Base-by-base conservation (phyloP, 495 filamentous ascomycete species). In the Aspergillus olivimuriae region DNA sequence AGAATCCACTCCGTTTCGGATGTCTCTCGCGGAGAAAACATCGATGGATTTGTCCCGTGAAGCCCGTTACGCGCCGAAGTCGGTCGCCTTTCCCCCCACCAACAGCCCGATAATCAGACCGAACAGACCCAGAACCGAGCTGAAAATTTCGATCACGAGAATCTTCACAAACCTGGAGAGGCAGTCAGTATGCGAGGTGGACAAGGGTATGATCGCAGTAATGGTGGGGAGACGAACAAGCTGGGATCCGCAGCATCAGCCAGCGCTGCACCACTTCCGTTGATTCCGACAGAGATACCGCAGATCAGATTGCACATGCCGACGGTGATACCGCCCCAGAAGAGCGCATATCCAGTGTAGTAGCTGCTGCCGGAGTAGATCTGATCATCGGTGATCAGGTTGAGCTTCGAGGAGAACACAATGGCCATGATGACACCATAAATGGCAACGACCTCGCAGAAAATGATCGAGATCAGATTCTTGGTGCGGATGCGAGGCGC, bases 341-440 rank as follows among this genome's bases (percentile, higher is more conserved):
- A 99, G 26, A 97, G 69, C 20, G 92, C 91, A 66, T 80, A 97
- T 28, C 92, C 94, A n/a, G 90, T 94, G 58, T 95, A 97, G 67
- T 90, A 89, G 61, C 85, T 83, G 55, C 72, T 76, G 32, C 71
- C 75, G 2, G 83, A 77, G 61, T 80, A 78, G 18, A 85, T 52
- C 10, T 61, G 67, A 2, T 76, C 73, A 5, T 58, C 62, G 17
- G 66, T 44, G 18, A 86, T 68, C 12, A 62, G 44, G 50, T 77
- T 76, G 44, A 99, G 64, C 59, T 95, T 92, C 22, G 90, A 72
- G 28, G 90, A 94, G 73, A 95, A 96, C 34, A 99, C 82, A 62
- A 99, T 99, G 48, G 91, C 83, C 87, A 97, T 97, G 69, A 99
- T 99, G 56, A 99, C 89, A 56, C 94, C 94, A 75, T 99, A 99